Base-by-base conservation (phyloP, 2,329 filamentous ascomycete species). In the Penicillium sp. region DNA sequence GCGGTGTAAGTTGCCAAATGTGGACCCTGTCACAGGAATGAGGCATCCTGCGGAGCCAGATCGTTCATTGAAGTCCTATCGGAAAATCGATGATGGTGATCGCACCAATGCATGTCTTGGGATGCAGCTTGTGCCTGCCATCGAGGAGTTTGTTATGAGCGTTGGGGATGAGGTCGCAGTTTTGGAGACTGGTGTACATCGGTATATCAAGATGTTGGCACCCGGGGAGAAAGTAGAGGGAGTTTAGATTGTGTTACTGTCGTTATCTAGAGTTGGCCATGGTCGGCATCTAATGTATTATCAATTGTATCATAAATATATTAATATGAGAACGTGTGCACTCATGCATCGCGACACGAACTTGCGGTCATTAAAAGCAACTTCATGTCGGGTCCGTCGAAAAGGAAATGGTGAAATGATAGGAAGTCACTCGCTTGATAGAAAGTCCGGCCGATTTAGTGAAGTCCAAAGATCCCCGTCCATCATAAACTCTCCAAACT, bases 1-100 rank as follows among this genome's bases (percentile, higher is more conserved):
- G 3, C 76, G 84, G 46, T 87, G 84, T 68, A 79, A 78, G 46
- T 66, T 87, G 16, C 83, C 84, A 0, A 87, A 86, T 64, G 82
- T 85, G 2, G 79, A 87, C 62, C 84, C 82, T 1, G 75, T 77
- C 19, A 84, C 82, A 1, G 84, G 81, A 1, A 67, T 79, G 8
- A 70, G 77, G n/a, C 79, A 84, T 65, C 58, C 52, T 1, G 57
- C 58, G 44, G 78, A 85, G 67, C 82, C 82, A 24, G 76, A 79
- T 62, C 74, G 73, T 31, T 80, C 80, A 22, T 65, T 85, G 69
- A 79, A 76, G 55, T 73, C 69, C 13, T 82, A 81, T 67, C 71
- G 82, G 13, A 66, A 76, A 42, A 81, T 84, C 60, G 82, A 84
- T 65, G 67, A 72, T 8, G 82, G 82, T 0, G 79, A 78, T 63